Evolutionary conservation across 2,329 filamentous ascomycete genomes (phyloP).

Genomic region (Sporothrix schenckii): DNA sequence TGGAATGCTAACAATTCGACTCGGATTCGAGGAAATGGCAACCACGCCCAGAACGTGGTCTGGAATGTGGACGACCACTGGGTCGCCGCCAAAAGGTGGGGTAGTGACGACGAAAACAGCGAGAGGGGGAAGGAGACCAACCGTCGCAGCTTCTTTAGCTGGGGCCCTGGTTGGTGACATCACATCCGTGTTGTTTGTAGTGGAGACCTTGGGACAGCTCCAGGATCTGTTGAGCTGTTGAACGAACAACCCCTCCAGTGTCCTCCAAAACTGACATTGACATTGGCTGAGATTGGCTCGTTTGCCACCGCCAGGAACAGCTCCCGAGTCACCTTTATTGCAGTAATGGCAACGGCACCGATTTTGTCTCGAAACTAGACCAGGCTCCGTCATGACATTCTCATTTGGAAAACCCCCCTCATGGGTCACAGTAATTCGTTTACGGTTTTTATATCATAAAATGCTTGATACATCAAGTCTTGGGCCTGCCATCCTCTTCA

Average conservation of each 20-base stretch:
- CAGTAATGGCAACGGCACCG: too few relatives aligned
- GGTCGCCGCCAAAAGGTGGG: constrained; percentile 21
- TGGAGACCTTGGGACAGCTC: neutral
- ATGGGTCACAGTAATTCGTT: too few relatives aligned
- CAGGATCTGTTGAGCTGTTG: neutral
- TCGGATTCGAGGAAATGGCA: neutral
- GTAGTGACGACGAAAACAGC: constrained; percentile 28
- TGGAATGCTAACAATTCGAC: neutral
- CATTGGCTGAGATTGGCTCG: too few relatives aligned
- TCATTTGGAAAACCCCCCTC: too few relatives aligned
- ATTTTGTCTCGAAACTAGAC: too few relatives aligned
- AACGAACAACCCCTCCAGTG: neutral
- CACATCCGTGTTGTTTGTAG: neutral
- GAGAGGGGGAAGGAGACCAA: neutral
- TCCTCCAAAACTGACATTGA: too few relatives aligned
- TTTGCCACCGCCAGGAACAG: too few relatives aligned
- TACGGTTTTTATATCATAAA: too few relatives aligned
- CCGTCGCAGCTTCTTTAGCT: constrained; percentile 8
- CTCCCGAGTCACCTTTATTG: too few relatives aligned
- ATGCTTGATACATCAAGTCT: too few relatives aligned
- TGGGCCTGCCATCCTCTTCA: too few relatives aligned
- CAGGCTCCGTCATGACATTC: too few relatives aligned
- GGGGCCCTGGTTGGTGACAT: constrained; percentile 1
- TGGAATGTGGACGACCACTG: constrained; percentile 21
- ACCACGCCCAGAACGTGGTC: constrained; percentile 5